phyloP scores from a whole-genome alignment of 164 flowering plant genomes.

The Sedum album region DNA sequence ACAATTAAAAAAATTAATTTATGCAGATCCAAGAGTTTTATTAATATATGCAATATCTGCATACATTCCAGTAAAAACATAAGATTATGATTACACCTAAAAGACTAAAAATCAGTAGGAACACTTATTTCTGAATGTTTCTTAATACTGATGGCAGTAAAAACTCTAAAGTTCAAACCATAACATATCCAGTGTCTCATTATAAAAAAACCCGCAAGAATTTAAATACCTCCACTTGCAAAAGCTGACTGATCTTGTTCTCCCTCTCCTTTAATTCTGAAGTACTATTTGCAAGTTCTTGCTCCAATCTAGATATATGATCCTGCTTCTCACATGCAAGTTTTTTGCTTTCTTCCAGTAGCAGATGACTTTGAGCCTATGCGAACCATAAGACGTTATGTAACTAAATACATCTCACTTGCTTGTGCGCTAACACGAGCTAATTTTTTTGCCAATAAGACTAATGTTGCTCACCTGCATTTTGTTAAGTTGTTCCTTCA shows the following conservation, averaged over 20 bases:
- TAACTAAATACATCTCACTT: too few species aligned
- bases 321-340: slow-evolving; percentile 23
- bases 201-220: background rate
- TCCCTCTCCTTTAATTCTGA: slow-evolving; percentile 47
- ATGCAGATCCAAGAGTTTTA: background rate
- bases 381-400: too few species aligned
- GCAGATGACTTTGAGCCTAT: slow-evolving; percentile 38
- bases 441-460: too few species aligned
- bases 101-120: background rate
- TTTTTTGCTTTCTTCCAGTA: background rate
- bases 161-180: background rate
- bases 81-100: background rate
- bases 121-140: background rate
- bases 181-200: background rate
- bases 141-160: background rate
- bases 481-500: slow-evolving; percentile 42
- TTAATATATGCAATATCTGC: background rate
- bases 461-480: slow-evolving; percentile 41
- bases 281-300: slow-evolving; percentile 47
- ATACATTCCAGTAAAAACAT: background rate
- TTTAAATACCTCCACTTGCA: slow-evolving; percentile 41
- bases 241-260: slow-evolving; percentile 30
- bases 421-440: too few species aligned
- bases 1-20: background rate
- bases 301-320: slow-evolving; percentile 41